A percentile compares a stretch with the other conserved stretches of the same genome.
Conservation (phyloP, 257 asterid species). For the Ajuga chamaepitys region DNA sequence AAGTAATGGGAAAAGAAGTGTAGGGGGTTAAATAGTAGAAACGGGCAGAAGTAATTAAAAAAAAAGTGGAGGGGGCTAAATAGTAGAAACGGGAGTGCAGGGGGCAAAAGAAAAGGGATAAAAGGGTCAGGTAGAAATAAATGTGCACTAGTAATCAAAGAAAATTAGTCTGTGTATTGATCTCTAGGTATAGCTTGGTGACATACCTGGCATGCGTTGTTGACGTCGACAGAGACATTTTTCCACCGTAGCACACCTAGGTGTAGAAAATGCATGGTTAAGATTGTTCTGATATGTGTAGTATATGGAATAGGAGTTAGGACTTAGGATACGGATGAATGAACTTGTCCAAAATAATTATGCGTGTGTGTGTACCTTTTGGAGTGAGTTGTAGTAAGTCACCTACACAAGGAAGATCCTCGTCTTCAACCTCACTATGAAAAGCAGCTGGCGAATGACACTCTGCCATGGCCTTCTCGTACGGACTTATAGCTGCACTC, state of each 20-base stretch:
- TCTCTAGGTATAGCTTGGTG: neutral
- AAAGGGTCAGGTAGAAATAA: too few relatives aligned
- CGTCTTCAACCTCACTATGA: conserved; percentile 32
- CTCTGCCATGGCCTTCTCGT: conserved; percentile 45
- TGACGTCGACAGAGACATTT: conserved; percentile 52
- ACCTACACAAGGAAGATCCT: conserved; percentile 54
- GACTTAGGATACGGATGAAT: too few relatives aligned
- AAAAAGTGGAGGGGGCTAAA: too few relatives aligned
- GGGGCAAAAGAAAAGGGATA: too few relatives aligned
- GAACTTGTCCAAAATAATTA: too few relatives aligned
- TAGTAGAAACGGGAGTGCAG: too few relatives aligned
- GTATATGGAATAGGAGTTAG: too few relatives aligned
- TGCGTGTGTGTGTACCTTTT: conserved; percentile 64
- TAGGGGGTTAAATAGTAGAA: too few relatives aligned
- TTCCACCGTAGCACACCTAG: conserved; percentile 70
- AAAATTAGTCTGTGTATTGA: neutral
- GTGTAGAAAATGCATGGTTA: neutral
- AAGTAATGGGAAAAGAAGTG: too few relatives aligned
- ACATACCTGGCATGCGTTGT: conserved; percentile 56
- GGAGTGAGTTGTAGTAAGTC: conserved; percentile 64
- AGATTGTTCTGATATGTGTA: neutral
- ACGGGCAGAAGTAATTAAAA: too few relatives aligned
- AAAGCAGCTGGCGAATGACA: conserved; percentile 29
- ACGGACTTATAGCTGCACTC: conserved; percentile 77
- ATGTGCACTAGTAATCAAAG: neutral